Evolutionary conservation across 257 asterid species (phyloP).

Genomic region (Fraxinus quadrangulata): DNA sequence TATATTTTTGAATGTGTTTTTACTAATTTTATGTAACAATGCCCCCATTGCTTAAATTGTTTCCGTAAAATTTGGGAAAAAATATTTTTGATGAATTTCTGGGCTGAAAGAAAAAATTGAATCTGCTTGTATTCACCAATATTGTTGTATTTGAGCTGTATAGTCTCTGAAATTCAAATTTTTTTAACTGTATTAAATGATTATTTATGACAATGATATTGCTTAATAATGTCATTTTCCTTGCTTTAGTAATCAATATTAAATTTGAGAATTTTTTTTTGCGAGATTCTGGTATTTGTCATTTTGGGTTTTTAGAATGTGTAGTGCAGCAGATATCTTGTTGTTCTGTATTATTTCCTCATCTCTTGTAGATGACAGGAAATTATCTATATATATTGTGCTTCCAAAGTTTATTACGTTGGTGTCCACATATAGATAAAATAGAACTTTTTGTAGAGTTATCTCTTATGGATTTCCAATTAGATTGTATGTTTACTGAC

Average conservation of each 20-base stretch:
- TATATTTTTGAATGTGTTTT: neutral
- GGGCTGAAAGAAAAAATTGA: neutral
- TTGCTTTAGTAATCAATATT: neutral
- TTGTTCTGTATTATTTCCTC: neutral
- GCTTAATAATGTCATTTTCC: neutral
- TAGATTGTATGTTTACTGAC: neutral
- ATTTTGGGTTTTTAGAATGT: neutral
- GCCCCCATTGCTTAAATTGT: neutral
- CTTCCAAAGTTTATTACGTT: neutral
- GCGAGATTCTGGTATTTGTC: neutral
- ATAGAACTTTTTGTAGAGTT: neutral
- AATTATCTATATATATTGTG: neutral
- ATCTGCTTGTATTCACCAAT: neutral
- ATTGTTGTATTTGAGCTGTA: neutral
- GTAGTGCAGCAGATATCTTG: neutral
- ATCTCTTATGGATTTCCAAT: neutral
- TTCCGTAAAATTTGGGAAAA: neutral
- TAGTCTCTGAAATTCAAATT: neutral
- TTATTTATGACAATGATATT: neutral
- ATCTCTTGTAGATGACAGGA: neutral
- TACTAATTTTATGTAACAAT: neutral
- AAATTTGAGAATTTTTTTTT: neutral
- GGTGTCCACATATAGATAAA: neutral
- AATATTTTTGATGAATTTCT: neutral
- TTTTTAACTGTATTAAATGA: neutral